These are phyloP conservation scores for Saturnispora hagleri DNA, from an alignment of 805 yeast species.

Conservation along the genomic window DNA sequence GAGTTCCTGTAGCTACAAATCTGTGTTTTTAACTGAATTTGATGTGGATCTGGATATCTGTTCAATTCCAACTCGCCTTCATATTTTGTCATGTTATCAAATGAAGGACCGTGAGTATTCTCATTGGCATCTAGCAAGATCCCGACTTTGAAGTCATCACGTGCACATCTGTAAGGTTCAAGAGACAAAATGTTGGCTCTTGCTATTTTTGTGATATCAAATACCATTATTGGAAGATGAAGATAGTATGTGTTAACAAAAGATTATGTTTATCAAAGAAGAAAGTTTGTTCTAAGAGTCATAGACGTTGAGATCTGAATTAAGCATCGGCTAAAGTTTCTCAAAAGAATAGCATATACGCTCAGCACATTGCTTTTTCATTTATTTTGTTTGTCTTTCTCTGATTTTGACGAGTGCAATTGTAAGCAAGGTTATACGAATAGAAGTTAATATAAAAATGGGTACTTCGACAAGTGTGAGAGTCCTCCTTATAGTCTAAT, in stretches of 20 bases:
- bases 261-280: not conserved
- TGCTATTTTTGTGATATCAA: slow-evolving; percentile 49
- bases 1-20: slow-evolving; percentile 64
- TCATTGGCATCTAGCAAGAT: slow-evolving; percentile 91
- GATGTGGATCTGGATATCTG: slow-evolving; percentile 97
- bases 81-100: slow-evolving; percentile 32
- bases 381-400: not conserved
- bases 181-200: slow-evolving; percentile 78
- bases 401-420: not conserved
- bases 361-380: not conserved
- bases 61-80: slow-evolving; percentile 55
- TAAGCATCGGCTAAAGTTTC: not conserved
- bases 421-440: not conserved
- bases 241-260: not conserved
- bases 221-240: slow-evolving; percentile 27
- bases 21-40: slow-evolving; percentile 60
- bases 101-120: slow-evolving; percentile 85
- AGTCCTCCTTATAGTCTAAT: no score
- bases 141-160: slow-evolving; percentile 90
- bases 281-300: not conserved
- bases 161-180: slow-evolving; percentile 92
- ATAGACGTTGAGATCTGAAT: not conserved
- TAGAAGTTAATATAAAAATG: no score
- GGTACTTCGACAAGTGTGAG: no score
- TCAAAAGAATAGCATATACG: not conserved